Conservation (phyloP, 2,329 filamentous ascomycete genomes). For the Diplocarpon mali region DNA sequence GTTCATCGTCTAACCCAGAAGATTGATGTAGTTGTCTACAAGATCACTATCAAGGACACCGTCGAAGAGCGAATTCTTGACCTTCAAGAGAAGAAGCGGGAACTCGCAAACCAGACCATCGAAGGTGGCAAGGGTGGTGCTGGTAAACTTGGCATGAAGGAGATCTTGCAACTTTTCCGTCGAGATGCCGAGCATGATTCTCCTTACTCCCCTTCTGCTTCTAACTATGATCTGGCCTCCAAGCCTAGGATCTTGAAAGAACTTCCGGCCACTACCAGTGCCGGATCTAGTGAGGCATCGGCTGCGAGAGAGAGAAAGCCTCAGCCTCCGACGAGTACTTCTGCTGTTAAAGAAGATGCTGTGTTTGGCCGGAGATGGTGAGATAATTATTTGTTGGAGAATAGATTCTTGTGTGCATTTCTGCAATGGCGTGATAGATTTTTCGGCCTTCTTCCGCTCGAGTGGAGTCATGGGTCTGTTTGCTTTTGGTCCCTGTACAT, state of each 20-base stretch:
- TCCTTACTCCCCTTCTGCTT: conserved; percentile 9
- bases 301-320: conserved; percentile 14
- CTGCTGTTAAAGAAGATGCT: conserved; percentile 19
- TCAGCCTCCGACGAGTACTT: conserved; percentile 10
- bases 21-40: conserved; percentile 88
- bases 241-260: conserved; percentile 26
- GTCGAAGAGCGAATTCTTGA: conserved; percentile 94
- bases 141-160: conserved; percentile 80
- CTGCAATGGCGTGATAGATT: background rate
- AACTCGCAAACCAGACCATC: conserved; percentile 83
- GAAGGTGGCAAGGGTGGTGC: conserved; percentile 65
- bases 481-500: background rate
- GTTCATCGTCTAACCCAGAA: conserved; percentile 98
- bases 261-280: conserved; percentile 2
- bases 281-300: conserved; percentile 11
- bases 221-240: conserved; percentile 16
- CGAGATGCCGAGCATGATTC: conserved; percentile 25
- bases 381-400: too few species aligned
- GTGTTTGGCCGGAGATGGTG: conserved; percentile 27
- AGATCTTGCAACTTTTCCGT: conserved; percentile 78
- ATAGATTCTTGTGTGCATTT: too few species aligned
- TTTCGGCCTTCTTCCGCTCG: background rate
- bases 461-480: background rate
- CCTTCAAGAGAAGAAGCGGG: conserved; percentile 85
- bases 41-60: conserved; percentile 73